Conservation (phyloP, 768 basidiomycete species). For the Tricholoma furcatifolium region DNA sequence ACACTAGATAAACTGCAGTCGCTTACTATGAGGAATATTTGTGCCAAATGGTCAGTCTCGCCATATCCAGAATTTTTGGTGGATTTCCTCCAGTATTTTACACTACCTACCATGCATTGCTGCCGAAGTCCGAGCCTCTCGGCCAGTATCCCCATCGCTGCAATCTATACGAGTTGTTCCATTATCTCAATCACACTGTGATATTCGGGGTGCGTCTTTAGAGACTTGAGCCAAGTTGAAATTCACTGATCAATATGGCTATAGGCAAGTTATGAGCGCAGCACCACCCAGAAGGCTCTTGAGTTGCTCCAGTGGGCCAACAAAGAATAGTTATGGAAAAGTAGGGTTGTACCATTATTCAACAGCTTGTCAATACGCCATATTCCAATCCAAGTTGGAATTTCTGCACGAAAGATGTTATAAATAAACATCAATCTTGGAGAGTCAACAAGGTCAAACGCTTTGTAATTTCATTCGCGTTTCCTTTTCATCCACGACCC, state of each 20-base stretch:
- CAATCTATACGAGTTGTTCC: constrained; percentile 77
- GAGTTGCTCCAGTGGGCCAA: constrained; percentile 18
- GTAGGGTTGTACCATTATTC: background rate
- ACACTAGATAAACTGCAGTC: no score
- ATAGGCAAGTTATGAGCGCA: constrained; percentile 55
- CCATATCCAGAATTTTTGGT: constrained; percentile 79
- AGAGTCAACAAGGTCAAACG: constrained; percentile 29
- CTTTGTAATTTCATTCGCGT: constrained; percentile 24
- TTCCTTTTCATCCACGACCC: background rate
- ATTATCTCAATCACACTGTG: constrained; percentile 80
- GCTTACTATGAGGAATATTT: background rate
- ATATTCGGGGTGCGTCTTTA: constrained; percentile 65
- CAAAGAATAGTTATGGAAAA: background rate
- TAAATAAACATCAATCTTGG: constrained; percentile 13
- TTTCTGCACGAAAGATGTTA: no score
- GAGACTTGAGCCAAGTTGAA: constrained; percentile 6
- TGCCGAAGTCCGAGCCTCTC: constrained; percentile 63
- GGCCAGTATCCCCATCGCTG: constrained; percentile 62
- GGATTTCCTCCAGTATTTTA: constrained; percentile 69
- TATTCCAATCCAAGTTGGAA: no score
- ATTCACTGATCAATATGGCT: background rate
- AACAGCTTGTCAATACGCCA: no score
- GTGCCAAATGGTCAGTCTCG: constrained; percentile 45
- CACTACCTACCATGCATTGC: constrained; percentile 57
- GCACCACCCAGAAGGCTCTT: constrained; percentile 49